Base-by-base conservation (phyloP, 768 basidiomycete genomes). In the Artomyces pyxidatus region DNA sequence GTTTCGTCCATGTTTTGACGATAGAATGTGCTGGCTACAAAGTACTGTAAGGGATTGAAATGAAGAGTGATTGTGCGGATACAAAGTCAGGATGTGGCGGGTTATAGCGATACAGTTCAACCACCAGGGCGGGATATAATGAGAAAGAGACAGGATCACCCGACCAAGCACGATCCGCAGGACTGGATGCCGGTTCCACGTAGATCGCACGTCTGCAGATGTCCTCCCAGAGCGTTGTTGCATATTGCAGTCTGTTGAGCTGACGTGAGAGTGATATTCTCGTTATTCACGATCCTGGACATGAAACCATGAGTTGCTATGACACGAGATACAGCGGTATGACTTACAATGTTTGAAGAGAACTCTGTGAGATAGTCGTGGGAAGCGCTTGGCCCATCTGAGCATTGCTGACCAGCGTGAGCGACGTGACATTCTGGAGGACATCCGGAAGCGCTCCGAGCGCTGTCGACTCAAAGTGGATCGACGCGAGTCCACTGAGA, bases 401-500 rank as follows among this genome's bases (percentile, higher is more conserved):
- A 12, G 61, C 50, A 58, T 76, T 76, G 55, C 66, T 65, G 21
- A 71, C 61, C 22, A 76, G 61, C 14, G 63, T 62, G 12, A 74
- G 54, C 30, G 68, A 63, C 10, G 65, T 63, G 21, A 74, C 50
- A 16, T 54, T 61, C 17, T 57, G 60, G n/a, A 70, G 53, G 9
- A 64, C 65, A 48, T 66, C 58, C 3, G 68, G 66, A 19, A 74
- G 50, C 17, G 65, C 47, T 12, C 59, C 63, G 42, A 74, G 64
- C 7, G 63, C 63, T 6, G 74, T 75, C 3, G 68, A 62, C 58
- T 73, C 65, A 5, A 74, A 56, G 38, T 70, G 65, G 27, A 77
- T 59, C n/a, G 59, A 66, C 28, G 63, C 56, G 9, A 77, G 63
- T 19, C 60, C 52, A 16, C 68, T 65, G 50, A 74, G 56, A 16